Evolutionary conservation across 768 basidiomycete species (phyloP).

Genomic region (Gyrodon lividus): DNA sequence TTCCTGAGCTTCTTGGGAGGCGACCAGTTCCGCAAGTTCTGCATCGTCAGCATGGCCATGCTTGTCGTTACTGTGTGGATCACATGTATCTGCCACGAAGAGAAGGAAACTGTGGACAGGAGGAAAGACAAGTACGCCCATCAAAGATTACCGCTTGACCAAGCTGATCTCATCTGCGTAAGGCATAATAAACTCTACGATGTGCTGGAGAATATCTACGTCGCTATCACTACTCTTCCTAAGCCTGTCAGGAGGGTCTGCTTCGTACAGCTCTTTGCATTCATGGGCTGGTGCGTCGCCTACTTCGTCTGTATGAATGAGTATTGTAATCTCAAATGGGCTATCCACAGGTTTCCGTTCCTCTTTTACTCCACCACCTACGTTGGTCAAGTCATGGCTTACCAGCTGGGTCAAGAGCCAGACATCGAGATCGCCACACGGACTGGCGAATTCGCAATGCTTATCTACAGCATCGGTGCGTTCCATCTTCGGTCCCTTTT

Average conservation of each 20-base stretch:
- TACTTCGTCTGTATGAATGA: background rate
- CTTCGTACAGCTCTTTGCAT: slow-evolving; percentile 91
- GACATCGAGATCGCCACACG: slow-evolving; percentile 82
- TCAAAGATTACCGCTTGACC: background rate
- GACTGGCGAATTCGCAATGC: slow-evolving; percentile 84
- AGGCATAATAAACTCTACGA: slow-evolving; percentile 59
- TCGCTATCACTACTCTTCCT: slow-evolving; percentile 72
- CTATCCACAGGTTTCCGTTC: slow-evolving; percentile 78
- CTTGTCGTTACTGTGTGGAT: slow-evolving; percentile 81
- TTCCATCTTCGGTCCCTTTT: background rate
- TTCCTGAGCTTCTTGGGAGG: slow-evolving; percentile 81
- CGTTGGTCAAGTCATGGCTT: slow-evolving; percentile 91
- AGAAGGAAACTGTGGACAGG: slow-evolving; percentile 59
- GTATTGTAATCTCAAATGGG: slow-evolving; percentile 9
- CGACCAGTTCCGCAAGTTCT: slow-evolving; percentile 95
- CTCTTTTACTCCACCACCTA: slow-evolving; percentile 94
- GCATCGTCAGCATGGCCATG: slow-evolving; percentile 77
- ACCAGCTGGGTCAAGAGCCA: slow-evolving; percentile 70
- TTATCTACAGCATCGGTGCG: slow-evolving; percentile 84
- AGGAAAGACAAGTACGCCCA: slow-evolving; percentile 42
- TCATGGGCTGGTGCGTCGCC: slow-evolving; percentile 84
- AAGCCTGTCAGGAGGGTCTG: slow-evolving; percentile 86
- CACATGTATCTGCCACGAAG: slow-evolving; percentile 84
- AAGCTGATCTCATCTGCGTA: slow-evolving; percentile 1
- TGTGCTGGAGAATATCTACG: slow-evolving; percentile 75